Percentiles rank a stretch among this genome's conserved stretches.
Evolutionary conservation across 2,329 filamentous ascomycete species (phyloP).

Genomic region (Fusarium sambucinum): DNA sequence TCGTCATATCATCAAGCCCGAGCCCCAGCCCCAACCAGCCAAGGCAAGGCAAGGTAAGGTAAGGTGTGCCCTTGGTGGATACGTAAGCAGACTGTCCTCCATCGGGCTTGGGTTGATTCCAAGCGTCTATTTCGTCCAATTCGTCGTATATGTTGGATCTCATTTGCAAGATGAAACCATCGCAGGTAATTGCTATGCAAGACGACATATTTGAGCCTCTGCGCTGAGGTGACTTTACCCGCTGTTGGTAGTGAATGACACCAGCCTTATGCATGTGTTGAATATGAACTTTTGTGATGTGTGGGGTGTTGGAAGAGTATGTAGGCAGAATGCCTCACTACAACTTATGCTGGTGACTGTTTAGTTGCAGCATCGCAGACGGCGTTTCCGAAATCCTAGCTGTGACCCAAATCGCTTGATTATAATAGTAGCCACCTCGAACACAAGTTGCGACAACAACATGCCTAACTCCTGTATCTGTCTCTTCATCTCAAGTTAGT

Average conservation of each 20-base stretch:
- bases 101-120: slow-evolving; percentile 27
- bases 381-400: slow-evolving; percentile 25
- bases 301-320: slow-evolving; percentile 43
- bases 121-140: slow-evolving; percentile 32
- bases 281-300: slow-evolving; percentile 32
- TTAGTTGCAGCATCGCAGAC: slow-evolving; percentile 38
- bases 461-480: slow-evolving; percentile 1
- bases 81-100: slow-evolving; percentile 40
- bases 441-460: background rate
- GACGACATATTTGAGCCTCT: slow-evolving; percentile 27
- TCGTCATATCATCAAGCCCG: slow-evolving; percentile 32
- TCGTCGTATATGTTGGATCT: slow-evolving; percentile 36
- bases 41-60: background rate
- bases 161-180: slow-evolving; percentile 43
- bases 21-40: slow-evolving; percentile 31
- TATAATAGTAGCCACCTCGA: slow-evolving; percentile 10
- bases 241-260: background rate
- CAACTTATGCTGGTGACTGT: slow-evolving; percentile 31
- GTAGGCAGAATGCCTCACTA: slow-evolving; percentile 37
- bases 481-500: slow-evolving; percentile 15
- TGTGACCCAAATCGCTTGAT: slow-evolving; percentile 1
- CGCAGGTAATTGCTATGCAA: slow-evolving; percentile 34
- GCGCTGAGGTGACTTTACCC: slow-evolving; percentile 13
- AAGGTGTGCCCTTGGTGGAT: slow-evolving; percentile 35
- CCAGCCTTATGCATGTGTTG: slow-evolving; percentile 21